A percentile compares a stretch with the other conserved stretches of the same genome.
phyloP scores from a whole-genome alignment of 352 stramenopile species.

The Phytophthora syringae region DNA sequence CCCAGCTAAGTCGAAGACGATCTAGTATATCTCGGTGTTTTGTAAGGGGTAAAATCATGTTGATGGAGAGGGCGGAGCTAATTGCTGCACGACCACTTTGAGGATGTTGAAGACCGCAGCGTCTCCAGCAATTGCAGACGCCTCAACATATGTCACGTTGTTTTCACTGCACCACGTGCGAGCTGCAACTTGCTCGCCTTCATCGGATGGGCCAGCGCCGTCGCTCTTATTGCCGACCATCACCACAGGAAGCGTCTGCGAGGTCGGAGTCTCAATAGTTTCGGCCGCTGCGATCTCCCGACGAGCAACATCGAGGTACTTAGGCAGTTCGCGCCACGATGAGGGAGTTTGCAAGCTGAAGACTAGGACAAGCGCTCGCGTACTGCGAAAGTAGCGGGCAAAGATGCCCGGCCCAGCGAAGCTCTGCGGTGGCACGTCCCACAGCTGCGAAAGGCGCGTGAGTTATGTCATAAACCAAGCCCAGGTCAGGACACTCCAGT shows the following conservation, averaged over 20 bases:
- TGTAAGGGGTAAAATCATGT: no score
- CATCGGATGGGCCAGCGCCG: background rate
- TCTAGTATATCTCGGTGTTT: no score
- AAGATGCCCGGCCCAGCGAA: conserved; percentile 56
- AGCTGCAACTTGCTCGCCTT: conserved; percentile 14
- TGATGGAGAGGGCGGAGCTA: background rate
- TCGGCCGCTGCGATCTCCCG: conserved; percentile 11
- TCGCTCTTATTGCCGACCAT: conserved; percentile 42
- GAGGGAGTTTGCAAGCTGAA: conserved; percentile 41
- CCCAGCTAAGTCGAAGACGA: no score
- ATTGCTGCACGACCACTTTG: conserved; percentile 20
- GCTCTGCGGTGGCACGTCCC: conserved; percentile 63
- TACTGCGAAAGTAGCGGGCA: conserved; percentile 44
- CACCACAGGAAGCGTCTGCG: conserved; percentile 21
- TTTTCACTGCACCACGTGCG: conserved; percentile 27
- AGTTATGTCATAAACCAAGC: no score
- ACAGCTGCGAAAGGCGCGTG: conserved; percentile 47
- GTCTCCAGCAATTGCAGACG: conserved; percentile 19
- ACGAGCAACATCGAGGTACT: conserved; percentile 29
- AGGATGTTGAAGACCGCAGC: conserved; percentile 21
- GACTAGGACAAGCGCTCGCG: conserved; percentile 48
- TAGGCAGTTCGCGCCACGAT: conserved; percentile 39
- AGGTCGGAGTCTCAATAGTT: conserved; percentile 2
- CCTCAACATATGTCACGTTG: conserved; percentile 18
- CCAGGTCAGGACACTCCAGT: no score